Evolutionary conservation across 2,329 filamentous ascomycete genomes (phyloP), one percentile per base, ranked within the genome.

Genomic region (Chaetomium sp.): DNA sequence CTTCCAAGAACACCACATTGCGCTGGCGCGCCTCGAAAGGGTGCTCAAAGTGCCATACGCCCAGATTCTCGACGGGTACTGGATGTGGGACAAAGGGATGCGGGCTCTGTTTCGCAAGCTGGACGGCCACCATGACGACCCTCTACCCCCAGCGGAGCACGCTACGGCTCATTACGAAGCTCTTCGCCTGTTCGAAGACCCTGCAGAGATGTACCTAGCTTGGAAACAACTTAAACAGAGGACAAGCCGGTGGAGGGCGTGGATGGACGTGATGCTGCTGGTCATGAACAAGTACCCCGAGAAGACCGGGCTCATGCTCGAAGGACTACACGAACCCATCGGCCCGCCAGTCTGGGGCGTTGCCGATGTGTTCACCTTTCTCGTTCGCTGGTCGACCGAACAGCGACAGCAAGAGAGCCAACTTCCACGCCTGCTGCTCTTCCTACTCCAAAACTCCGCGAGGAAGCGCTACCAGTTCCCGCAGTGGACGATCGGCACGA

Each of bases 401-500:
- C 48, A 43, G 40, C 41, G 35, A 40, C 12, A 43, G 32, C 36
- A 47, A 32, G 50, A 53, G 32, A 43, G 40, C 37, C 41, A 34
- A 4, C 51, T 67, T n/a, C 43, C 57, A 8, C 33, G 47, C 3
- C 12, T 60, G 5, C 37, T 65, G 1, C 12, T 61, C 2, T 40
- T 59, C 19, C 34, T 66, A 3, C 50, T 67, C 32, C 44, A 52
- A 6, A 56, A 55, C 40, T 61, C 54, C 41, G 35, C 45, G 6
- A 40, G 33, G 1, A 40, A 49, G 6, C 60, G 55, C 32, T 36
- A 73, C 5, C 70, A 67, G 4, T 64, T 78, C 12, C 64, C 61
- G 1, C 75, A 79, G 59, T 62, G 68, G 34, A 68, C 70, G 1
- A 61, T 77, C 10, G 65, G 61, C 44, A 52, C 50, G 1, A 43